Base-by-base conservation (phyloP, 306 rosid genomes). In the Vicia sativa region DNA sequence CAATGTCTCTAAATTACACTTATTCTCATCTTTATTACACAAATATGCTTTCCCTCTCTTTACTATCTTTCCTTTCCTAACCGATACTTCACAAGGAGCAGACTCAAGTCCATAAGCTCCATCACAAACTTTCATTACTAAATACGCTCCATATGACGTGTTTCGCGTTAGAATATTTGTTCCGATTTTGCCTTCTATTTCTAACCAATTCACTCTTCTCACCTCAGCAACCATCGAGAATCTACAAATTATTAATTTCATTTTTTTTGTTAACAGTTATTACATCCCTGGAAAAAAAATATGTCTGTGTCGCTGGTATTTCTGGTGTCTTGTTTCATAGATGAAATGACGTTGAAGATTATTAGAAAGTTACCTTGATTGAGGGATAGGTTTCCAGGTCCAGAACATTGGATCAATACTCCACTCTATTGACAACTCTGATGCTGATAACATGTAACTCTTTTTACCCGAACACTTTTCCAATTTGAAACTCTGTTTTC, bases 31-130 rank as follows among this genome's bases (percentile, higher is more conserved):
- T 31, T 73, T 71, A 1, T 8, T 6, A 3, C 66, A 52, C 35
- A 89, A 9, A 61, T 72, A 74, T 12, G 65, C 81, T 9, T 3
- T 78, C 41, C 81, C 77, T 38, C 41, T 65, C 6, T 70, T 19
- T 8, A 74, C 76, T 12, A 1, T 65, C 16, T 62, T 34, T 48
- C 87, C 82, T 15, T 80, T 58, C n/a, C 5, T n/a, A 10, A 86
- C 63, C 0, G 84, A 71, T 25, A 86, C 70, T 43, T 78, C 65
- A 0, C 78, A 64, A 0, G 85, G 79, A 2, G 62, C 34, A 28
- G 21, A 54, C 3, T 79, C 88, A 5, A 86, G 78, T 49, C 96
- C 92, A 44, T 86, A 86, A 0, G 86, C 87, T 9, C 86, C 14
- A 38, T 73, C 49, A 0, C 80, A 73, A 1, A 72, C 71, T 28